phyloP scores from a whole-genome alignment of 202 grass and related monocot species.

The Schoenoplectus tabernaemontani region DNA sequence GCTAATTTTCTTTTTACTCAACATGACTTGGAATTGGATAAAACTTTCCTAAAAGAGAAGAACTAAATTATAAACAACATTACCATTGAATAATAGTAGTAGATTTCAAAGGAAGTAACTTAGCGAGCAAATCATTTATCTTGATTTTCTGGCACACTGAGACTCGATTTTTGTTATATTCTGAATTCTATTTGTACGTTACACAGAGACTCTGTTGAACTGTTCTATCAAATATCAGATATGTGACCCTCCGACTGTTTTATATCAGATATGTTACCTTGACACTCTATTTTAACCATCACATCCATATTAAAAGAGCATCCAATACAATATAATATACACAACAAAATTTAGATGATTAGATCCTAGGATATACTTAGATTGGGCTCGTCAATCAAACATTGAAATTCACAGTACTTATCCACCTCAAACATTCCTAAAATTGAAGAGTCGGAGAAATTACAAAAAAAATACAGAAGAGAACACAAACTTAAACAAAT shows the following conservation, averaged over 20 bases:
- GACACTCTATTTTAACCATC: not conserved
- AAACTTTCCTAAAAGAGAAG: not conserved
- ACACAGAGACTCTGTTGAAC: not conserved
- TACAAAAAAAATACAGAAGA: not conserved
- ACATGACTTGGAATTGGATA: not conserved
- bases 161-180: not conserved
- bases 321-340: not conserved
- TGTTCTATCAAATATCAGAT: not conserved
- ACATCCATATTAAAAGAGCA: not conserved
- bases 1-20: not conserved
- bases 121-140: not conserved
- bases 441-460: not conserved
- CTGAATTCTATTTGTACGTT: not conserved
- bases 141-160: not conserved
- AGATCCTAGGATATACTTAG: not conserved
- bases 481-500: not conserved
- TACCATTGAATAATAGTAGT: not conserved
- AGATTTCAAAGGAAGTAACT: not conserved
- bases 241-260: not conserved
- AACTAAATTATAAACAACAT: not conserved
- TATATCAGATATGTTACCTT: not conserved
- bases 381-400: not conserved
- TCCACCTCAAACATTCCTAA: not conserved
- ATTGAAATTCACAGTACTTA: not conserved
- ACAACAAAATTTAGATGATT: too few relatives aligned